Percentiles rank a stretch among this genome's conserved stretches.
phyloP scores from a whole-genome alignment of 257 asterid genomes.

The Solanum dulcamara region DNA sequence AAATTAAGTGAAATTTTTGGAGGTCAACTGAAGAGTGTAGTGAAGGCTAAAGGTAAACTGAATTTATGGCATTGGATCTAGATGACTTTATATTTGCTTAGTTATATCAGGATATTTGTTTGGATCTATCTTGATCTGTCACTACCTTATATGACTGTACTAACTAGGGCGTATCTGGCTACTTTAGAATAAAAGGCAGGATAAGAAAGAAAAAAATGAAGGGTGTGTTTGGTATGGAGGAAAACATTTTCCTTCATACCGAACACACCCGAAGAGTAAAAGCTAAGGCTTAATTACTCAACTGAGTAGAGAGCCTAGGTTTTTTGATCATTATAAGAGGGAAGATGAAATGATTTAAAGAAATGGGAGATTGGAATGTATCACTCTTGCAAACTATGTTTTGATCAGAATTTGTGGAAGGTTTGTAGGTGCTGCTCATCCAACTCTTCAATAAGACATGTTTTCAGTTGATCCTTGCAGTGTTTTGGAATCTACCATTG shows the following conservation, averaged over 20 bases:
- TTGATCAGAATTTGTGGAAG: not conserved
- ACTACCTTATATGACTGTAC: not conserved
- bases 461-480: not conserved
- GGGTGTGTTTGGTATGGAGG: not conserved
- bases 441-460: not conserved
- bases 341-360: not conserved
- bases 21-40: slow-evolving; percentile 70
- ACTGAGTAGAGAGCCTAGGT: not conserved
- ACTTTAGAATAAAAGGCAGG: not conserved
- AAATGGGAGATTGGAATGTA: not conserved
- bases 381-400: not conserved
- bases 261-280: not conserved
- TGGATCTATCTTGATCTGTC: not conserved
- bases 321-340: not conserved
- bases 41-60: slow-evolving; percentile 67
- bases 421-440: not conserved
- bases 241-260: not conserved
- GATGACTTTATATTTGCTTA: not conserved
- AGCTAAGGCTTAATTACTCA: not conserved
- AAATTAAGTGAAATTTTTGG: slow-evolving; percentile 71
- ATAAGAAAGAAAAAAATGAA: not conserved
- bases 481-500: not conserved
- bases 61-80: not conserved
- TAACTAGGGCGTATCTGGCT: not conserved
- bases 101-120: not conserved